These are phyloP conservation scores for Chytridium lagenaria DNA, from an alignment of 371 early-diverging fungal genomes.

Conservation along the genomic window DNA sequence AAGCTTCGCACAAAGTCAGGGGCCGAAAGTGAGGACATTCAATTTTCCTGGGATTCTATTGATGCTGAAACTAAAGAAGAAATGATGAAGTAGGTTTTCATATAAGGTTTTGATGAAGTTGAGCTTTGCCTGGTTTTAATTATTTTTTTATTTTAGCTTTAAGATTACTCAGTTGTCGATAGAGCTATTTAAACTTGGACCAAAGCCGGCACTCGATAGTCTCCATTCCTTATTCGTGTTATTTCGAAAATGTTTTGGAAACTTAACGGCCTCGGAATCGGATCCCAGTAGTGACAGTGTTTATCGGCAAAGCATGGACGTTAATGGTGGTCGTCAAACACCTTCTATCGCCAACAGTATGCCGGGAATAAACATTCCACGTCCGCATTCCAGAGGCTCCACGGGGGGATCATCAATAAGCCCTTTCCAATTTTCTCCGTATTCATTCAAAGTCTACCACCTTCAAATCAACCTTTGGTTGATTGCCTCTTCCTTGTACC, in stretches of 20 bases:
- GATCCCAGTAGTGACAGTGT: not conserved
- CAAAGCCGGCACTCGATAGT: slow-evolving; percentile 40
- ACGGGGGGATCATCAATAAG: slow-evolving; percentile 26
- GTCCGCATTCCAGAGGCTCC: slow-evolving; percentile 25
- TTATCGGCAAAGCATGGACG: slow-evolving; percentile 14
- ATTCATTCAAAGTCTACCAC: slow-evolving; percentile 46
- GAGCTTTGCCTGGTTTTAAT: not conserved
- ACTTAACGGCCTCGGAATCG: slow-evolving; percentile 10
- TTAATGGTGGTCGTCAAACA: slow-evolving; percentile 1
- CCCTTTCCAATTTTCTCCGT: slow-evolving; percentile 19
- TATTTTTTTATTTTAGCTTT: slow-evolving; percentile 29
- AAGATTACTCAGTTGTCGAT: slow-evolving; percentile 47
- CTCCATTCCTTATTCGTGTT: slow-evolving; percentile 37
- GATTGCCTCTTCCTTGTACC: slow-evolving; percentile 46
- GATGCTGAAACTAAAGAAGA: slow-evolving; percentile 43
- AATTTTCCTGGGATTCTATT: slow-evolving; percentile 46
- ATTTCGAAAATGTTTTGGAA: slow-evolving; percentile 42
- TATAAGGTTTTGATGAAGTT: not conserved
- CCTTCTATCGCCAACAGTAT: not conserved
- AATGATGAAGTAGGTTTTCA: slow-evolving; percentile 49
- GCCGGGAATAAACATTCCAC: not conserved
- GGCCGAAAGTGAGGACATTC: slow-evolving; percentile 10
- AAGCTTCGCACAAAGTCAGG: not conserved
- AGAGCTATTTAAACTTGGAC: slow-evolving; percentile 37
- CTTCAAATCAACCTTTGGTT: slow-evolving; percentile 52